Conservation (phyloP, 129 eudicot genomes). For the Logfia minima region DNA sequence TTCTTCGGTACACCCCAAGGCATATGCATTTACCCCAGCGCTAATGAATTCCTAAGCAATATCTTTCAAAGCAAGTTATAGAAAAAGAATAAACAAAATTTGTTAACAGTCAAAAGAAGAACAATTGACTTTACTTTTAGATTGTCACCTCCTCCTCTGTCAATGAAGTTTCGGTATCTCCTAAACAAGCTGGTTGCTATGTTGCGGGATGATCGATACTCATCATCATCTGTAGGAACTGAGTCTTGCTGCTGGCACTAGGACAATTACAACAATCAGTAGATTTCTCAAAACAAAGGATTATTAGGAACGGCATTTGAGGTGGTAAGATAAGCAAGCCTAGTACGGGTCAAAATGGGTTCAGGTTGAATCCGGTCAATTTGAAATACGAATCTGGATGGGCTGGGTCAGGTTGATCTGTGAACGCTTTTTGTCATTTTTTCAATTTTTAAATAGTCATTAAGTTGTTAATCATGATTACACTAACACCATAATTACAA, state of each 20-base stretch:
- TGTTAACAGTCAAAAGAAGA: constrained; percentile 12
- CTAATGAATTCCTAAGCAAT: constrained; percentile 77
- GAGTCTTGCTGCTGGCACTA: constrained; percentile 75
- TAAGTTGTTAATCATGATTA: not conserved
- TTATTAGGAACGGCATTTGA: not conserved
- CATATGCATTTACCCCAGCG: constrained; percentile 95
- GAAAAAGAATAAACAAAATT: not conserved
- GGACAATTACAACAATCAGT: constrained; percentile 3
- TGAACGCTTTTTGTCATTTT: not conserved
- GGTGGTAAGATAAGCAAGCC: not conserved
- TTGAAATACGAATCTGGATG: too few relatives aligned
- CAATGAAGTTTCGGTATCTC: constrained; percentile 71
- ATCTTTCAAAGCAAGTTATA: constrained; percentile 17
- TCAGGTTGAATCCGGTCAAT: not conserved
- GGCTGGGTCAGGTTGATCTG: not conserved
- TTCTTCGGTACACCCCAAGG: constrained; percentile 87
- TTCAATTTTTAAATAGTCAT: too few relatives aligned
- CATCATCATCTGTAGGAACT: constrained; percentile 71
- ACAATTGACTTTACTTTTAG: constrained; percentile 55
- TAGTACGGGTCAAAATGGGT: not conserved
- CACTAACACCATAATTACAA: too few relatives aligned
- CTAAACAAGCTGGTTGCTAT: constrained; percentile 86
- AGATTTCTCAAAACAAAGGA: constrained; percentile 7
- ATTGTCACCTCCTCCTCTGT: constrained; percentile 95
- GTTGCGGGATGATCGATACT: constrained; percentile 89